Percentiles rank a stretch among this genome's conserved stretches.
Evolutionary conservation across 2,329 filamentous ascomycete species (phyloP).

Genomic region (Ophiostoma piceae): DNA sequence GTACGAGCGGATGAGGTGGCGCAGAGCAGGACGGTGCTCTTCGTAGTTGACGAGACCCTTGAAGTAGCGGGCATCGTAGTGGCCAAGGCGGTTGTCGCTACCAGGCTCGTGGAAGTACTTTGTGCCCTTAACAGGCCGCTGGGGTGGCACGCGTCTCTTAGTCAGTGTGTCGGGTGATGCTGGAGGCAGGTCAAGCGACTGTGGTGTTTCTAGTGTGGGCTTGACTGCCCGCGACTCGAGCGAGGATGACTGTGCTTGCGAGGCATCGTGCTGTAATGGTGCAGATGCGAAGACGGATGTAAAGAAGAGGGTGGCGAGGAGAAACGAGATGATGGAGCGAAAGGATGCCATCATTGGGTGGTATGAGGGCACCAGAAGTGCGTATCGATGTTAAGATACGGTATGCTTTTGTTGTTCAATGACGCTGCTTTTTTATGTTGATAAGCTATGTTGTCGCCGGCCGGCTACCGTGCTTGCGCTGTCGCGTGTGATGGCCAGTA

Average conservation of each 20-base stretch:
- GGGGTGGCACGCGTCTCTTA: slow-evolving; percentile 17
- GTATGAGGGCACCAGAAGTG: background rate
- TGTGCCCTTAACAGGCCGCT: slow-evolving; percentile 23
- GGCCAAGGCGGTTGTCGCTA: slow-evolving; percentile 53
- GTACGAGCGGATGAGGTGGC: slow-evolving; percentile 69
- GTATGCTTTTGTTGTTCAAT: background rate
- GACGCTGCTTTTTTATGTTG: background rate
- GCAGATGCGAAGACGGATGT: background rate
- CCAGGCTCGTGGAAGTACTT: slow-evolving; percentile 67
- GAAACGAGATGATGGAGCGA: slow-evolving; percentile 12
- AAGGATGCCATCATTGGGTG: slow-evolving; percentile 18
- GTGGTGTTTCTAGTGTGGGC: slow-evolving; percentile 1
- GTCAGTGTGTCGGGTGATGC: slow-evolving; percentile 16
- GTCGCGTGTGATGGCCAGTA: background rate
- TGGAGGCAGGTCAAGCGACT: slow-evolving; percentile 15
- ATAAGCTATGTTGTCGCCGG: background rate
- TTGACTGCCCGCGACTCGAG: background rate
- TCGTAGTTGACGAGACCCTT: slow-evolving; percentile 57
- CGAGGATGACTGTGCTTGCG: background rate
- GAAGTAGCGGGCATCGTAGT: slow-evolving; percentile 73
- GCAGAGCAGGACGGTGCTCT: slow-evolving; percentile 60
- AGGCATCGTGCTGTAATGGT: background rate
- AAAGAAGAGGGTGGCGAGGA: slow-evolving; percentile 19
- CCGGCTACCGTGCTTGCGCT: background rate
- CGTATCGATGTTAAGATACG: background rate